These are phyloP conservation scores for Umbelopsis vinacea DNA, from an alignment of 192 early-diverging fungal species.

Conservation along the genomic window DNA sequence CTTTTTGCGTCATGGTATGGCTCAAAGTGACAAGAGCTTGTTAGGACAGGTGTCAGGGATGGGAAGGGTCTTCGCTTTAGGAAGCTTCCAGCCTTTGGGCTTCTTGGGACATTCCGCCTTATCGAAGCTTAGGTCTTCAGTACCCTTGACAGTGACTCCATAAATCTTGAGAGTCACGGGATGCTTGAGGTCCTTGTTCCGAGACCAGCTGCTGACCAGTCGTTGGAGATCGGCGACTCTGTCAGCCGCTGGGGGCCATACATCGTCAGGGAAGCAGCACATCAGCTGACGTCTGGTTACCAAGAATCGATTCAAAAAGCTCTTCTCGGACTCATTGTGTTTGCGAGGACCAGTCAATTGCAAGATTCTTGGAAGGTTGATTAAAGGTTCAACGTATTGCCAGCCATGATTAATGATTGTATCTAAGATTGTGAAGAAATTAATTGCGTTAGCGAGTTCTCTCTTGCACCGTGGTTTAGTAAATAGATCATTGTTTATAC, in stretches of 20 bases:
- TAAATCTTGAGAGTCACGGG: slow-evolving; percentile 27
- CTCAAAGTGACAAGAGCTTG: neutral
- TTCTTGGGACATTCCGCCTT: slow-evolving; percentile 13
- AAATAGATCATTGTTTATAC: slow-evolving; percentile 24
- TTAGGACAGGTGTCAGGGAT: slow-evolving; percentile 15
- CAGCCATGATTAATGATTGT: slow-evolving; percentile 47
- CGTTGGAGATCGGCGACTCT: slow-evolving; percentile 36
- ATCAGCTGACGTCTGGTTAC: slow-evolving; percentile 37
- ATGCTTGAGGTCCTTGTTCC: slow-evolving; percentile 33
- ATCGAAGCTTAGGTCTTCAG: slow-evolving; percentile 34
- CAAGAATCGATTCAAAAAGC: slow-evolving; percentile 36
- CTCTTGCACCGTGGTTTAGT: too few relatives aligned
- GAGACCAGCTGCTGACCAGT: slow-evolving; percentile 28
- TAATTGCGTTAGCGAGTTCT: neutral
- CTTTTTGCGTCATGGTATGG: neutral
- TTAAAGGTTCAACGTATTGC: slow-evolving; percentile 43
- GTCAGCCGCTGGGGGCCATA: slow-evolving; percentile 37
- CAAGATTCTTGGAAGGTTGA: slow-evolving; percentile 39
- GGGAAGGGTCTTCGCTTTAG: neutral
- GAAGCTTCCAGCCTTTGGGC: slow-evolving; percentile 14
- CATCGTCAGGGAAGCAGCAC: slow-evolving; percentile 39
- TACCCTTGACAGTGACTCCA: slow-evolving; percentile 33
- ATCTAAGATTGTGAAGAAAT: slow-evolving; percentile 22
- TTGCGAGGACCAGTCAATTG: slow-evolving; percentile 35
- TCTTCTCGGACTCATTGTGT: slow-evolving; percentile 29